Evolutionary conservation across 2,329 filamentous ascomycete genomes (phyloP).

Genomic region (Penicillium expansum): DNA sequence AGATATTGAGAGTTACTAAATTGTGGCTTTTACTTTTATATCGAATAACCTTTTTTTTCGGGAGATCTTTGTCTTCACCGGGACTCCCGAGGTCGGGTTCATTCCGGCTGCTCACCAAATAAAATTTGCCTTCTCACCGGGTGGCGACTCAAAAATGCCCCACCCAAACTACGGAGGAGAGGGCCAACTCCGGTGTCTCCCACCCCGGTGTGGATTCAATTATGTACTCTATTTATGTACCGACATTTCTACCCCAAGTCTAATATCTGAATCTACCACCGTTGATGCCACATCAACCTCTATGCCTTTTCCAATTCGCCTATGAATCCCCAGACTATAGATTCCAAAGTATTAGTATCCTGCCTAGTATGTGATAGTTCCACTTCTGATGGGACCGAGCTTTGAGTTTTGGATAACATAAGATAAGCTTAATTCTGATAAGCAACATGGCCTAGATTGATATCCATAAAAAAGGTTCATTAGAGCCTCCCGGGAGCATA

Average conservation of each 20-base stretch:
- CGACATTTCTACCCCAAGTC: neutral
- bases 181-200: neutral
- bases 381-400: neutral
- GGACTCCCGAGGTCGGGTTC: neutral
- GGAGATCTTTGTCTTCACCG: neutral
- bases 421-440: conserved; percentile 7
- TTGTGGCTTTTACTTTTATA: neutral
- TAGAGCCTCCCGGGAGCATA: no score
- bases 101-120: neutral
- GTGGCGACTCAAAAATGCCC: conserved; percentile 4
- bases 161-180: neutral
- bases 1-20: neutral
- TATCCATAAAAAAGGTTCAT: neutral
- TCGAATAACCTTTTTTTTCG: neutral
- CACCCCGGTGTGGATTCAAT: neutral
- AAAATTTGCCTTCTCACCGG: neutral
- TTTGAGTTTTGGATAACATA: neutral
- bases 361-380: neutral
- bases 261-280: neutral
- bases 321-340: neutral
- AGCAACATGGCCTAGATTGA: neutral
- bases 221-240: neutral
- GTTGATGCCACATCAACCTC: neutral
- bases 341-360: neutral
- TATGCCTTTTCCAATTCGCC: neutral